These are phyloP conservation scores for Paradendryphiella salina DNA, from an alignment of 2,329 filamentous ascomycete genomes.

Conservation along the genomic window DNA sequence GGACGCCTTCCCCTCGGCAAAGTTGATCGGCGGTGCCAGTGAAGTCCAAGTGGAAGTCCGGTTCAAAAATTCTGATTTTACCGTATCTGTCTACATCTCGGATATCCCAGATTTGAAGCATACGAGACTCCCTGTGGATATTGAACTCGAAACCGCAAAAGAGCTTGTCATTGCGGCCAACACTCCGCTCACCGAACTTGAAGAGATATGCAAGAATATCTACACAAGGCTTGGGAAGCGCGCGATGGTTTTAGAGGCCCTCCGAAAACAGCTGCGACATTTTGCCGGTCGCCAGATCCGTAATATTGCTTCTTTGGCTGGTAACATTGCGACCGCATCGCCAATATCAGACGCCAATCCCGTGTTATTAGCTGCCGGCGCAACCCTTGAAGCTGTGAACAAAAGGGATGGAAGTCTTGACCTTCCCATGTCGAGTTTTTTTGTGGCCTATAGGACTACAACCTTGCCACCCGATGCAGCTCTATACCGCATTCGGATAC, in stretches of 20 bases:
- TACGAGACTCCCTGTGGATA: conserved; percentile 49
- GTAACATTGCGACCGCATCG: conserved; percentile 89
- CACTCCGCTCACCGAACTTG: conserved; percentile 85
- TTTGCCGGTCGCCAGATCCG: conserved; percentile 94
- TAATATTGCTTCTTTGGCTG: conserved; percentile 91
- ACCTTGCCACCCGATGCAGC: conserved; percentile 77
- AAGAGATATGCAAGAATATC: conserved; percentile 77
- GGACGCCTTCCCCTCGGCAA: conserved; percentile 78
- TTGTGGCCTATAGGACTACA: conserved; percentile 84
- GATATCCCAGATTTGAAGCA: conserved; percentile 85
- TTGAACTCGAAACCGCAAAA: conserved; percentile 31
- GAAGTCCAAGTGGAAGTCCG: conserved; percentile 98
- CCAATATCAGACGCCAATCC: conserved; percentile 96
- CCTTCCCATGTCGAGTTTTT: conserved; percentile 79
- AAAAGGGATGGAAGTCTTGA: conserved; percentile 63
- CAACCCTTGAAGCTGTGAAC: conserved; percentile 74
- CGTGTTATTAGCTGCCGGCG: conserved; percentile 82
- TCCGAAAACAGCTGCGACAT: conserved; percentile 93
- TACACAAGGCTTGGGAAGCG: conserved; percentile 52
- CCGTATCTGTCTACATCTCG: conserved; percentile 85
- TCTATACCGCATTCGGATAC: conserved; percentile 80
- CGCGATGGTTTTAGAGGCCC: conserved; percentile 53
- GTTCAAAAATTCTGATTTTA: conserved; percentile 91
- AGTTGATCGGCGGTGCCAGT: conserved; percentile 91
- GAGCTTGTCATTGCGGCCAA: conserved; percentile 82